phyloP scores from a whole-genome alignment of 192 early-diverging fungal genomes.

The Coemansia sp. region DNA sequence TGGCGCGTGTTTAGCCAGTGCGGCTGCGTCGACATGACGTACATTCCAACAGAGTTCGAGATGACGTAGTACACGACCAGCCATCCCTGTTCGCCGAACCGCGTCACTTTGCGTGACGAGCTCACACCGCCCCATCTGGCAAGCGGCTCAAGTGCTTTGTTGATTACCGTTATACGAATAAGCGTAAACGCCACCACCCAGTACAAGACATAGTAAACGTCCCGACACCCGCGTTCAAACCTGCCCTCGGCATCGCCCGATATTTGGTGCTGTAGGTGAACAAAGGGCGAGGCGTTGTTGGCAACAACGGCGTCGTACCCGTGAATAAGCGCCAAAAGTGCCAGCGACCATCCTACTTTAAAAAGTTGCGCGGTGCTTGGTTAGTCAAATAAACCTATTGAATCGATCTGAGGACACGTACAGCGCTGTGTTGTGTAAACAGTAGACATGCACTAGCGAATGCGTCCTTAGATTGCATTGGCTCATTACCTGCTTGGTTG shows the following conservation, averaged over 20 bases:
- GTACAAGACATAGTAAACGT: constrained; percentile 57
- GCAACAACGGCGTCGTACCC: constrained; percentile 23
- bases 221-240: constrained; percentile 36
- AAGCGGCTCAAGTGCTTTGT: constrained; percentile 39
- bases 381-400: not conserved
- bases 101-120: constrained; percentile 41
- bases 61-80: constrained; percentile 63
- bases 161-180: constrained; percentile 57
- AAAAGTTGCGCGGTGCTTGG: not conserved
- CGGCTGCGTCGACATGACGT: constrained; percentile 66
- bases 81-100: constrained; percentile 76
- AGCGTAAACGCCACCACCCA: constrained; percentile 72
- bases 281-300: constrained; percentile 26
- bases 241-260: constrained; percentile 37
- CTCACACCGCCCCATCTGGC: constrained; percentile 35
- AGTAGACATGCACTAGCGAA: not conserved
- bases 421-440: not conserved
- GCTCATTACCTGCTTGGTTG: constrained; percentile 35
- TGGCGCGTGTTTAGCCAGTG: constrained; percentile 72
- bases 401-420: not conserved
- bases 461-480: not conserved
- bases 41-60: constrained; percentile 65
- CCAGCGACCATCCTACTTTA: constrained; percentile 24
- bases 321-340: constrained; percentile 36
- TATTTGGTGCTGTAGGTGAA: constrained; percentile 40